Evolutionary conservation across 2,329 filamentous ascomycete species (phyloP), one percentile per base, ranked within the genome.

Genomic region (Allantophomopsis lycopodina): DNA sequence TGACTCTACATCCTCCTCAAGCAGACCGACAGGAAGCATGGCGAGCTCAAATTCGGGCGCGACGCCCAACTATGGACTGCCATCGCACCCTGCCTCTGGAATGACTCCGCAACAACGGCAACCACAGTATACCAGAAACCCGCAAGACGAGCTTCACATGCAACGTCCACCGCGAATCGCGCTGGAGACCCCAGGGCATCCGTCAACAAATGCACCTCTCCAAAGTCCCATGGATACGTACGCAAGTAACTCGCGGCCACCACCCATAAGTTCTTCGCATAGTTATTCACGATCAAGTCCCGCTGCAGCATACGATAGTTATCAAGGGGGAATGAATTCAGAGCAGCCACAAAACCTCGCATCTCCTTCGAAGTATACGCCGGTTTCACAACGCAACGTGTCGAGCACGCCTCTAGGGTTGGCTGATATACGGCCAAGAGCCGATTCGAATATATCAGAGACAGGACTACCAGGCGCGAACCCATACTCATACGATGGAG

Each of bases 331-430:
- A 40, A 28, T 28, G 23, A 12, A 12, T 28, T 41, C 53, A 58
- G 55, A 54, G 55, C 64, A 54, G 34, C 65, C 52, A 48, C 70
- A 58, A 49, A 83, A 85, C 56, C 84, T 81, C 61, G 70, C 74
- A 55, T 73, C 73, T 37, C 53, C 58, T 3, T 68, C 71, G 5
- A 76, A 74, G 50, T 79, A 77, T 56, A 63, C 59, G 47, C 63
- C 67, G 33, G 65, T 73, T 7, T 70, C 65, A 37, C 76, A 61
- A 57, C 73, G 73, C 46, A 71, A 67, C 44, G 62, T 78, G 39
- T 83, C 85, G 48, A 89, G 91, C 56, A 94, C 88, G 7, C 89
- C 89, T 2, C 71, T 96, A 23, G 91, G 87, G 13, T 73, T 96
- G 34, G 84, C 87, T 44, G 89, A 96, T 59, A 95, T 96, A 56